Base-by-base conservation (phyloP, 345 rosid genomes). In the Psidium friedrichsthalianum region DNA sequence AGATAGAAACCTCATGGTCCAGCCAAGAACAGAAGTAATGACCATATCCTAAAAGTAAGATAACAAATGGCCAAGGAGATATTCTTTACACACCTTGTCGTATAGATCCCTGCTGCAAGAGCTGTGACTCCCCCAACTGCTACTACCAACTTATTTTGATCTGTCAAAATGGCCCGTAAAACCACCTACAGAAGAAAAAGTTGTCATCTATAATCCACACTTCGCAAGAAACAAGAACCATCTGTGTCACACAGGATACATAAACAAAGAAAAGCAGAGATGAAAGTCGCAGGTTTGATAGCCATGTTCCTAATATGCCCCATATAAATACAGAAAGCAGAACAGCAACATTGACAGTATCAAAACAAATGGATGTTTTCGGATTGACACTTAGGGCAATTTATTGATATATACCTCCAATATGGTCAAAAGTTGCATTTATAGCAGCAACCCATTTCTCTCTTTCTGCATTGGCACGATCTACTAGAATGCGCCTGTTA, bases 391-490 rank as follows among this genome's bases (percentile, higher is more conserved):
- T 12, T 29, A 25, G 49, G 44, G 83, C 80, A 82, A 53, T 9
- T 54, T 3, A 21, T 2, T 29, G n/a, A 54, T 52, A 29, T 49
- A 84, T 86, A 95, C 99, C 98, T 91, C 99, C 99, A 89, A 95
- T 93, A 83, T 97, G 99, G 57, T 97, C 98, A 88, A 97, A 96
- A 47, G 98, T 91, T 40, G 98, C 94, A 88, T 97, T 96, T 84
- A 97, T 96, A 83, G 98, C 98, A 86, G 99, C 95, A 89, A 97
- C 91, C 98, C 98, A 95, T 91, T 97, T 97, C 89, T 96, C 99
- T 89, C 98, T 89, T 90, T 97, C 99, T 86, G 98, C 99, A 93
- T 94, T 95, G 64, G 99, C 98, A 88, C 96, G 98, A 92, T 97
- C 99, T 59, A 95, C 82, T 49, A 97, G 94, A 51, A 97, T 92